Conservation (phyloP, 768 basidiomycete genomes). For the Amanita phalloides region DNA sequence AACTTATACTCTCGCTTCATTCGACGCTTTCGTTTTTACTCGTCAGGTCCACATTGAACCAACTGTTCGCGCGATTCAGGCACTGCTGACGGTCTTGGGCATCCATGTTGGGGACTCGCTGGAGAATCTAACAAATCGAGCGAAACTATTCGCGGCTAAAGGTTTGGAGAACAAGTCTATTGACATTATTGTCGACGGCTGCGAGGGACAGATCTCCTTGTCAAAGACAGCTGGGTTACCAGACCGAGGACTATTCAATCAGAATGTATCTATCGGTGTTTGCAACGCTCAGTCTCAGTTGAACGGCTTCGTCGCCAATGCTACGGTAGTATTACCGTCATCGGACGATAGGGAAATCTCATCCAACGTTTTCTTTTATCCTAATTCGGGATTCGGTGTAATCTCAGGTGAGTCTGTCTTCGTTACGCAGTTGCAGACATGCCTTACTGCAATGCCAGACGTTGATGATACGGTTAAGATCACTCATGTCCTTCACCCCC, state of each 20-base stretch:
- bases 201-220: conserved; percentile 14
- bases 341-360: not conserved
- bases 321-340: conserved; percentile 8
- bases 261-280: conserved; percentile 20
- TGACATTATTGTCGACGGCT: conserved; percentile 21
- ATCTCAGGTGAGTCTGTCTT: conserved; percentile 25
- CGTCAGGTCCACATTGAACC: conserved; percentile 17
- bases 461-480: conserved; percentile 36
- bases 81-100: conserved; percentile 16
- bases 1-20: conserved; percentile 18
- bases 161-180: conserved; percentile 22
- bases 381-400: conserved; percentile 28
- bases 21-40: conserved; percentile 26
- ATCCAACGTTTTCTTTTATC: conserved; percentile 22
- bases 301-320: conserved; percentile 6
- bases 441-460: conserved; percentile 14
- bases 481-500: conserved; percentile 25
- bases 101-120: conserved; percentile 20
- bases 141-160: conserved; percentile 23
- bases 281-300: conserved; percentile 13
- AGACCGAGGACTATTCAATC: conserved; percentile 23
- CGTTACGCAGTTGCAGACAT: not conserved
- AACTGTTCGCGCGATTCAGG: conserved; percentile 12
- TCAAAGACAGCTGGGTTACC: conserved; percentile 18
- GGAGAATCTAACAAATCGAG: conserved; percentile 16